Base-by-base conservation (phyloP, 441 rosid genomes). In the California macrophylla region DNA sequence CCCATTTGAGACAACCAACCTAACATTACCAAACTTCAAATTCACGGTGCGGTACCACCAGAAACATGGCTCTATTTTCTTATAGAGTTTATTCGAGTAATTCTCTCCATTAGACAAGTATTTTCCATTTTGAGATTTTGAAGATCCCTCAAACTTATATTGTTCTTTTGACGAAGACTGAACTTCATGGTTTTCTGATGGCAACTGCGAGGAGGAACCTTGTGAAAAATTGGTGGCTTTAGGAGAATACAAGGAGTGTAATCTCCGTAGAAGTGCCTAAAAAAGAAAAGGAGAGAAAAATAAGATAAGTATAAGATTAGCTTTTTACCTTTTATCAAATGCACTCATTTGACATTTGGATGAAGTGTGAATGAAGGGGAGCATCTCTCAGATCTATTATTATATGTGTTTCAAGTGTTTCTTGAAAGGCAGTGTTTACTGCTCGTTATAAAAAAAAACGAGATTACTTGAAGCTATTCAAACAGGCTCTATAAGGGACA, bases 211-310 rank as follows among this genome's bases (percentile, higher is more conserved):
- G 20, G 69, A 36, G 34, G 75, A 72, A 29, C 69, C 78, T 40
- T 70, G 71, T 36, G 77, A 75, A 65, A 42, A 36, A 62, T 79
- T 79, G 47, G 85, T 71, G 40, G 79, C 76, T 78, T 80, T 84
- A 66, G 68, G 65, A 63, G 89, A 82, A 73, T 76, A 76, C 23
- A 86, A 70, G 67, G 93, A 89, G 72, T 85, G 87, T 65, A 93
- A 74, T 80, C 80, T 88, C 77, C 96, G 87, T 78, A 88, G 80
- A 75, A 91, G 82, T 71, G 70, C 93, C 98, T 91, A 67, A 38
- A 62, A 52, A 9, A 56, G n/a, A 13, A 56, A 61, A 24, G 13
- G 13, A 38, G 58, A 54, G 30, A 54, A 25, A 26, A 52, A 64
- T 42, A 21, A 23, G 18, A 60, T 18, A 20, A 20, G 32, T 16